Percentiles rank a stretch among this genome's conserved stretches.
These are phyloP conservation scores for Naganishia albida DNA, from an alignment of 1,284 basidiomycete genomes.

Conservation along the genomic window DNA sequence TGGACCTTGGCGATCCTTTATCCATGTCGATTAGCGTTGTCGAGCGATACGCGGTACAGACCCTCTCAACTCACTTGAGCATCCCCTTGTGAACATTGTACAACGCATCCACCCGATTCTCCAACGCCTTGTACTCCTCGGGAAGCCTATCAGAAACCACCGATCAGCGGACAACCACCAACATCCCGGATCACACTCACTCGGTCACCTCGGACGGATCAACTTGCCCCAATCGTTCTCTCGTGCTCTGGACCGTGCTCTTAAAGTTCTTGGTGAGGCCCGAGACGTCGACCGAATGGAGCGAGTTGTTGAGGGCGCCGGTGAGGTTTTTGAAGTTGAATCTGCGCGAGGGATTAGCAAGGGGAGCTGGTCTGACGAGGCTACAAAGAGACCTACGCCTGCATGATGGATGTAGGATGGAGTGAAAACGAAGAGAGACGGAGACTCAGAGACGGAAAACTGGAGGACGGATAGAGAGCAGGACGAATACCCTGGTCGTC, in stretches of 20 bases:
- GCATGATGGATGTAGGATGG: too few species aligned
- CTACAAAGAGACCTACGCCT: too few species aligned
- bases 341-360: conserved; percentile 3
- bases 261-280: conserved; percentile 74
- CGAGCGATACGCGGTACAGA: background rate
- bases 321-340: conserved; percentile 50
- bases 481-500: too few species aligned
- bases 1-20: conserved; percentile 78
- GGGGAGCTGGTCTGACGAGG: background rate
- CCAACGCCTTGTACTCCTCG: conserved; percentile 92
- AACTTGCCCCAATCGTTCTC: conserved; percentile 84
- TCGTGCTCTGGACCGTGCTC: conserved; percentile 80
- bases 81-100: conserved; percentile 74
- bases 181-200: conserved; percentile 58
- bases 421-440: too few species aligned
- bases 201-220: conserved; percentile 93
- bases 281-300: conserved; percentile 49
- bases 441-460: too few species aligned
- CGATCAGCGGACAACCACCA: background rate
- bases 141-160: conserved; percentile 39
- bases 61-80: conserved; percentile 64
- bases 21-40: background rate
- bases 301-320: conserved; percentile 44
- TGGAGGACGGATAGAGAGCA: too few species aligned
- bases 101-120: conserved; percentile 90